Percentiles rank a stretch among this genome's conserved stretches.
Evolutionary conservation across 2,329 filamentous ascomycete species (phyloP).

Genomic region (Sporothrix schenckii): DNA sequence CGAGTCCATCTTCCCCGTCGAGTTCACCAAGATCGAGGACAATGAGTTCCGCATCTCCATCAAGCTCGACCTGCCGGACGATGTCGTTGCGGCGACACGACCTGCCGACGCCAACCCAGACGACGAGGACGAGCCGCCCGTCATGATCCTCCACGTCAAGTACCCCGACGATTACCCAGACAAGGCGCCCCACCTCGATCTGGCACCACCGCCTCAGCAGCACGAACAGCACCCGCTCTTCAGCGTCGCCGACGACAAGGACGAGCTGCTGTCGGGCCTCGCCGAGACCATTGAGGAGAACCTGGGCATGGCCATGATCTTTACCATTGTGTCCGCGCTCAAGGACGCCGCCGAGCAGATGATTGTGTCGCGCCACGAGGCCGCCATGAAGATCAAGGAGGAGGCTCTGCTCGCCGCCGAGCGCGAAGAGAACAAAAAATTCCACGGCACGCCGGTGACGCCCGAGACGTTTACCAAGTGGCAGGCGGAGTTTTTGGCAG

Average conservation of each 20-base stretch:
- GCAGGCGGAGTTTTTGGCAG: conserved; percentile 74
- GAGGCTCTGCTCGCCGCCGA: conserved; percentile 64
- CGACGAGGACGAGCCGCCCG: conserved; percentile 62
- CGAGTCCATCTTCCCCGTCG: conserved; percentile 96
- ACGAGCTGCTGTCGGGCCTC: conserved; percentile 69
- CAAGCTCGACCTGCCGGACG: conserved; percentile 73
- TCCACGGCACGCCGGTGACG: conserved; percentile 89
- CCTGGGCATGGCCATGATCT: conserved; percentile 96
- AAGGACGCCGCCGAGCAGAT: conserved; percentile 91
- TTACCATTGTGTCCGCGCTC: conserved; percentile 81
- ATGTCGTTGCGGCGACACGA: conserved; percentile 40
- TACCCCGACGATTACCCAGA: conserved; percentile 94
- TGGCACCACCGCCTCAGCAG: conserved; percentile 66
- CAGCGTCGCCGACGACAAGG: conserved; percentile 78
- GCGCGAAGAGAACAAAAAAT: conserved; percentile 93
- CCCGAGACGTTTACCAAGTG: conserved; percentile 81
- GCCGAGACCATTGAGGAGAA: conserved; percentile 83
- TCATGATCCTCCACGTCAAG: conserved; percentile 78
- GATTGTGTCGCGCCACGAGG: conserved; percentile 71
- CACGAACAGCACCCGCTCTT: conserved; percentile 68
- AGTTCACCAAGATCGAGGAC: conserved; percentile 95
- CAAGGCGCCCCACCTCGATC: conserved; percentile 77
- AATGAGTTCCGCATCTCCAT: conserved; percentile 86
- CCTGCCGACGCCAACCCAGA: conserved; percentile 43
- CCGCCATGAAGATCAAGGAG: conserved; percentile 60